Evolutionary conservation across 225 moss, liverwort and hornwort genomes (phyloP), one percentile per base, ranked within the genome.

Genomic region (Bryum argenteum): DNA sequence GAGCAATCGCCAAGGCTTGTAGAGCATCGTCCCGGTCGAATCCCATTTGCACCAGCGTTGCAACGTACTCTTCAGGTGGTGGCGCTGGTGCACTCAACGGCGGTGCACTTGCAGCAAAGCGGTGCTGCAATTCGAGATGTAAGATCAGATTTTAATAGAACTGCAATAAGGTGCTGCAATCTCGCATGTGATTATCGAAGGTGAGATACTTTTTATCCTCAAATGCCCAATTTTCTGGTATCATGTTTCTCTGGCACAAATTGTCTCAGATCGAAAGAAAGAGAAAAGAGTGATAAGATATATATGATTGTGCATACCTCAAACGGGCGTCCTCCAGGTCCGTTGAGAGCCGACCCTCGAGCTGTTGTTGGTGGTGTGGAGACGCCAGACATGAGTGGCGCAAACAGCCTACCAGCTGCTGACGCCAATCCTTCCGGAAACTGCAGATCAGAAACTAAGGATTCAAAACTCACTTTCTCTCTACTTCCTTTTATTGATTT

Each of bases 41-140:
- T 69, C 96, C 96, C 96, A 96, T 96, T 15, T 87, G 84, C n/a
- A 91, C 87, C 41, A 96, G 71, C 9, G 89, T 96, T 65, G 87
- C 86, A 40, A 96, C 70, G 20, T 89, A 75, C 45, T 91, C 93
- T 65, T 91, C 93, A 13, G 91, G 70, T 23, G 91, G 86, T 69
- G 75, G 75, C 40, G 82, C 41, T 37, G 86, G 70, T 42, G 85
- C 71, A 67, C 80, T 71, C 21, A 88, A 44, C 21, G 89, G 80
- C 43, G 93, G 78, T 63, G 93, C 88, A 42, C 89, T 77, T 67
- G 87, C 69, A 65, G 86, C 82, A 81, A 93, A 93, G 54, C 90
- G 88, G 63, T 78, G 89, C 96, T 96, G 89, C 80, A 73, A 45
- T 22, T 38, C 10, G 13, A 61, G 62, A 76, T 18, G 40, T 15